Percentiles rank a stretch among this genome's conserved stretches.
These are phyloP conservation scores for Raffaelea arxii DNA, from an alignment of 2,329 filamentous ascomycete genomes.

Conservation along the genomic window DNA sequence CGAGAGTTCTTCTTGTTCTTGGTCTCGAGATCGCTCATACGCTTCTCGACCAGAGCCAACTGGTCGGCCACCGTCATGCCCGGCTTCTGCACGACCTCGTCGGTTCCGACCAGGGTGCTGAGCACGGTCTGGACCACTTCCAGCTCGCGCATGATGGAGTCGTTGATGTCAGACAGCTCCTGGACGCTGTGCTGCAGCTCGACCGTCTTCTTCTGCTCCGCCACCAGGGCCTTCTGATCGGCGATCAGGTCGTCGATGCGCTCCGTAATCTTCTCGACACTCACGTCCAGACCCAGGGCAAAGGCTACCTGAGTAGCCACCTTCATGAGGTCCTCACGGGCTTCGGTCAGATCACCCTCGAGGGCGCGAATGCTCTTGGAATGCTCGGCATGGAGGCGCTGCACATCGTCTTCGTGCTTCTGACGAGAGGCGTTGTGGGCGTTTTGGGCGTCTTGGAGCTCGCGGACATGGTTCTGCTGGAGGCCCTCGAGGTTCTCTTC, in stretches of 20 bases:
- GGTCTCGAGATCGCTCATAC: conserved; percentile 50
- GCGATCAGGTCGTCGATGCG: conserved; percentile 48
- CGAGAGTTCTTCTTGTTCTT: conserved; percentile 85
- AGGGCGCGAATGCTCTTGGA: conserved; percentile 45
- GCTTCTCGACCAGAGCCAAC: conserved; percentile 53
- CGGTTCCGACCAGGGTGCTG: conserved; percentile 41
- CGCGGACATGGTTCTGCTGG: conserved; percentile 38
- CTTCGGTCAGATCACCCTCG: conserved; percentile 52
- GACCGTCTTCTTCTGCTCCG: conserved; percentile 47
- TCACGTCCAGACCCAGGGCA: conserved; percentile 52
- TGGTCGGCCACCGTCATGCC: conserved; percentile 43
- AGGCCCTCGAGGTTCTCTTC: conserved; percentile 41
- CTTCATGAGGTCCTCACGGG: conserved; percentile 56
- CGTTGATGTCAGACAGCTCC: conserved; percentile 48
- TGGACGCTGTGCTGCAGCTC: conserved; percentile 47
- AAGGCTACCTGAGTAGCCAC: conserved; percentile 54
- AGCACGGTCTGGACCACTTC: conserved; percentile 48
- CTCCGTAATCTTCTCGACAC: conserved; percentile 57
- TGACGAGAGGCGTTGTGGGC: conserved; percentile 39
- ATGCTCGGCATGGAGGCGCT: conserved; percentile 50
- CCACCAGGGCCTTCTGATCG: conserved; percentile 48
- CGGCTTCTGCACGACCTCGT: conserved; percentile 30
- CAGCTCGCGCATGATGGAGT: conserved; percentile 51
- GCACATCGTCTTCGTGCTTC: conserved; percentile 47
- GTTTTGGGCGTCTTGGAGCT: conserved; percentile 36